These are phyloP conservation scores for Sugiyamaella smithiae DNA, from an alignment of 805 yeast species.

Conservation along the genomic window DNA sequence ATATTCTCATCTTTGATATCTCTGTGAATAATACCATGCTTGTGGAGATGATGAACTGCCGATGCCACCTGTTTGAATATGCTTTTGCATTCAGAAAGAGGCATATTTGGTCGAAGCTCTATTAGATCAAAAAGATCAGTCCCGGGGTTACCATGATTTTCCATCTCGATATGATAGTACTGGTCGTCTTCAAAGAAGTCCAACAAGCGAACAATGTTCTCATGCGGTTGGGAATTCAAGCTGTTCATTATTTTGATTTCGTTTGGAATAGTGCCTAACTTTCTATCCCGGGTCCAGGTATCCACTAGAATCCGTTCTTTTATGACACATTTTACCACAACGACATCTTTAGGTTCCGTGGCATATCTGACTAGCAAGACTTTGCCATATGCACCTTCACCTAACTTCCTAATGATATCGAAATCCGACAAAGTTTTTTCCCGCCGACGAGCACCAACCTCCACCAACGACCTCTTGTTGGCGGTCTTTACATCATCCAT, in stretches of 20 bases:
- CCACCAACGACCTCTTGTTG: conserved; percentile 5
- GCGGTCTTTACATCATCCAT: not conserved
- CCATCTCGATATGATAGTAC: conserved; percentile 87
- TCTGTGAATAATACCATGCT: conserved; percentile 84
- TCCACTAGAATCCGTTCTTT: conserved; percentile 92
- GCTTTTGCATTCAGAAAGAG: conserved; percentile 71
- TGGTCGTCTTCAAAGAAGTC: conserved; percentile 92
- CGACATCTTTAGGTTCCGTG: conserved; percentile 57
- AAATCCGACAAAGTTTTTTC: conserved; percentile 72
- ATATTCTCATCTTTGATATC: conserved; percentile 95
- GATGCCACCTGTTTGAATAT: conserved; percentile 77
- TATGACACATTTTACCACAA: conserved; percentile 84
- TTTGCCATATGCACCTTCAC: conserved; percentile 96
- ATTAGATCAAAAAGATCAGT: conserved; percentile 90
- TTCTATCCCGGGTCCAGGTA: conserved; percentile 94
- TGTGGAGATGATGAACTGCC: conserved; percentile 78
- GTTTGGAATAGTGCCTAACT: conserved; percentile 90
- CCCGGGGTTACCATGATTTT: conserved; percentile 87
- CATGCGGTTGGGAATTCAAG: conserved; percentile 65
- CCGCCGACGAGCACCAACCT: conserved; percentile 66
- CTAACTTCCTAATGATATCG: conserved; percentile 69
- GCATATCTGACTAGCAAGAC: conserved; percentile 76
- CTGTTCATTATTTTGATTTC: conserved; percentile 91
- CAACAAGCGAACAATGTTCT: conserved; percentile 76
- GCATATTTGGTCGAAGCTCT: conserved; percentile 79